These are phyloP conservation scores for Fusarium staphyleae DNA, from an alignment of 2,329 filamentous ascomycete genomes.

Conservation along the genomic window DNA sequence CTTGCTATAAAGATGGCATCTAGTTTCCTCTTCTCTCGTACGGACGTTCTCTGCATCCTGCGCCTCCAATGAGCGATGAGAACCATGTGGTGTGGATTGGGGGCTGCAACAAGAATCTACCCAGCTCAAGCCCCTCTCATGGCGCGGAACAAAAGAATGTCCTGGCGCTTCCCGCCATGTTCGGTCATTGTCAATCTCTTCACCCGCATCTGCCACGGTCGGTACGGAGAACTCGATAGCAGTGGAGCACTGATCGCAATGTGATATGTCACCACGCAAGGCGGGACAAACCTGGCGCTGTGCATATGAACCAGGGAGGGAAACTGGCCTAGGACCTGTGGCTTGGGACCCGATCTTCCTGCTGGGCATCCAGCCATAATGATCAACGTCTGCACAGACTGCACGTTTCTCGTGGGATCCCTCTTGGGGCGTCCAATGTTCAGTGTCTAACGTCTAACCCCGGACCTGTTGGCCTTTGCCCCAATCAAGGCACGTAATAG, in stretches of 20 bases:
- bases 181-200: slow-evolving; percentile 5
- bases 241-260: slow-evolving; percentile 36
- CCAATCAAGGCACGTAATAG: not conserved
- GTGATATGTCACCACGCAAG: slow-evolving; percentile 37
- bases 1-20: slow-evolving; percentile 11
- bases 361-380: slow-evolving; percentile 11
- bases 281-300: slow-evolving; percentile 30
- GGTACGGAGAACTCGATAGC: slow-evolving; percentile 8
- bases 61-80: slow-evolving; percentile 25
- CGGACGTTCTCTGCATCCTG: slow-evolving; percentile 11
- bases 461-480: slow-evolving; percentile 3
- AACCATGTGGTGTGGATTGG: slow-evolving; percentile 15
- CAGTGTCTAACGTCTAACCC: not conserved
- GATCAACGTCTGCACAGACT: slow-evolving; percentile 19
- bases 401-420: slow-evolving; percentile 2
- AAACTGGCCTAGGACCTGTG: slow-evolving; percentile 22
- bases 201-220: slow-evolving; percentile 14
- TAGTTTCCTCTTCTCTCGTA: slow-evolving; percentile 44
- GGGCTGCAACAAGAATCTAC: slow-evolving; percentile 5
- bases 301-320: slow-evolving; percentile 30
- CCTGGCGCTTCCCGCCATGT: slow-evolving; percentile 5
- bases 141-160: not conserved
- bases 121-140: not conserved
- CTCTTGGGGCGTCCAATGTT: slow-evolving; percentile 7
- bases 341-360: slow-evolving; percentile 27